Evolutionary conservation across 73 alveolate genomes (phyloP).

Genomic region (Uronychia setigera): DNA sequence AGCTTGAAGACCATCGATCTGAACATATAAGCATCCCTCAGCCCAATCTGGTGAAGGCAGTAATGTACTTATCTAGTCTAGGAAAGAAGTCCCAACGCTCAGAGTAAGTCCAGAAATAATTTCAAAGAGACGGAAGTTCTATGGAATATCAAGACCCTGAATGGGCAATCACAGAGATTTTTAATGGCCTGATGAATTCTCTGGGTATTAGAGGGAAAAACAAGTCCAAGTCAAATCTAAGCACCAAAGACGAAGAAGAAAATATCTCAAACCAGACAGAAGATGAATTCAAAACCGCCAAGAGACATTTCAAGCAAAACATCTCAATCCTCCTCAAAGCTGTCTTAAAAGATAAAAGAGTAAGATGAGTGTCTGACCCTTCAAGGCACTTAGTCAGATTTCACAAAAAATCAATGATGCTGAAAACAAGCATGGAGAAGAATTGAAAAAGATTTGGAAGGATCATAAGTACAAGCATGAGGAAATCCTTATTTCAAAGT

Average conservation of each 20-base stretch:
- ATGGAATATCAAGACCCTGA: background rate
- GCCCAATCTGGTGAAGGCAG: background rate
- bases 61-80: background rate
- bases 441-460: background rate
- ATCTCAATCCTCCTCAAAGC: background rate
- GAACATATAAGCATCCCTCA: background rate
- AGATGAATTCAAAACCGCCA: background rate
- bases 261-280: too few species aligned
- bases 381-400: background rate
- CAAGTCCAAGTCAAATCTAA: background rate
- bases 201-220: background rate
- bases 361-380: background rate
- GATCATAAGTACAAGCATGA: background rate
- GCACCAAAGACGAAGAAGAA: too few species aligned
- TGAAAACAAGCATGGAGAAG: background rate
- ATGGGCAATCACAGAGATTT: background rate
- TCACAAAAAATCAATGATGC: background rate
- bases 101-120: too few species aligned
- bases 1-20: background rate
- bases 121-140: background rate
- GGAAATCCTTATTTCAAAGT: background rate
- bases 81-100: too few species aligned
- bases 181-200: background rate
- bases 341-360: conserved; percentile 2
- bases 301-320: background rate